Evolutionary conservation across 352 stramenopile species (phyloP).

Genomic region (Phytophthora cajani): DNA sequence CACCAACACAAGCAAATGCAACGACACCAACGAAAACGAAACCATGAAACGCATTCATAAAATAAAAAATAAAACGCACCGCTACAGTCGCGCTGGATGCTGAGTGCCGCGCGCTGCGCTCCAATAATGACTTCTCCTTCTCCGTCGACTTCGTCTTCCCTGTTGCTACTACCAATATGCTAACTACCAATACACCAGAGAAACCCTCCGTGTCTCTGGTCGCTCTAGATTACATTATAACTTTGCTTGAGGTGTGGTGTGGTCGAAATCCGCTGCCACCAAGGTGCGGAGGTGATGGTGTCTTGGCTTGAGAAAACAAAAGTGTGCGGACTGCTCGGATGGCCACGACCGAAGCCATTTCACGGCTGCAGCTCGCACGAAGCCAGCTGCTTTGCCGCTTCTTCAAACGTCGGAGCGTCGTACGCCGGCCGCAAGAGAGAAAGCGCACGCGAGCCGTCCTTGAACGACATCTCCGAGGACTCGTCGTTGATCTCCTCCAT

Average conservation of each 20-base stretch:
- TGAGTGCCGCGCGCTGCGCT: slow-evolving; percentile 16
- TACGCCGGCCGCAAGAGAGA: slow-evolving; percentile 35
- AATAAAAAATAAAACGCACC: slow-evolving; percentile 45
- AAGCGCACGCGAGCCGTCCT: slow-evolving; percentile 33
- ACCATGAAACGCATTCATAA: slow-evolving; percentile 37
- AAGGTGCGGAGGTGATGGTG: slow-evolving; percentile 29
- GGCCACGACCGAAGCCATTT: slow-evolving; percentile 20
- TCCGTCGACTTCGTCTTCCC: slow-evolving; percentile 27
- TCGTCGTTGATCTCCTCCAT: slow-evolving; percentile 52
- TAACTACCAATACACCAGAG: slow-evolving; percentile 48
- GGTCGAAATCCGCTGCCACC: slow-evolving; percentile 38
- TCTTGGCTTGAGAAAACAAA: slow-evolving; percentile 30
- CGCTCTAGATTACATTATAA: slow-evolving; percentile 53
- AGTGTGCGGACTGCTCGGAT: slow-evolving; percentile 10
- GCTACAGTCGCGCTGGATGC: slow-evolving; percentile 19
- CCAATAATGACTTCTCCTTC: slow-evolving; percentile 40
- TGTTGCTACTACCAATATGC: slow-evolving; percentile 34
- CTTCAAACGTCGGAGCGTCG: slow-evolving; percentile 52
- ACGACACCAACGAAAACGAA: slow-evolving; percentile 7
- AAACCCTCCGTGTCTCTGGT: slow-evolving; percentile 36
- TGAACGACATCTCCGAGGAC: slow-evolving; percentile 39
- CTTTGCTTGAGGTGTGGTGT: slow-evolving; percentile 34
- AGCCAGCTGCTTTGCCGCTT: slow-evolving; percentile 47
- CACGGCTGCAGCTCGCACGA: slow-evolving; percentile 52
- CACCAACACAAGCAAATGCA: slow-evolving; percentile 1